Evolutionary conservation across 768 basidiomycete species (phyloP).

Genomic region (Thelephora ganbajun): DNA sequence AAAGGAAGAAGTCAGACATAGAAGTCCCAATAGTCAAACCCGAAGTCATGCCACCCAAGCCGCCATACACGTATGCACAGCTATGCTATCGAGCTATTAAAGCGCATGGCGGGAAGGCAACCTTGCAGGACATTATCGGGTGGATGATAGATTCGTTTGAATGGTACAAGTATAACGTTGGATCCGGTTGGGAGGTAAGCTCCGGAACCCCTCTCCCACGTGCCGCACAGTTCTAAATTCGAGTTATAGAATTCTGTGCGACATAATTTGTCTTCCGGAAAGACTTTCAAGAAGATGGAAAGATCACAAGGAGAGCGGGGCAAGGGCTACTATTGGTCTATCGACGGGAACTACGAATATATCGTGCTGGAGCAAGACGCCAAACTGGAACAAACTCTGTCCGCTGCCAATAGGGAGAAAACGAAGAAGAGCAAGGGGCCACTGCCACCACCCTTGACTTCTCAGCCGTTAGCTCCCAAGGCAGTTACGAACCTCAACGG

Average conservation of each 20-base stretch:
- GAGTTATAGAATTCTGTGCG: slow-evolving; percentile 64
- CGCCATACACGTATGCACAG: slow-evolving; percentile 81
- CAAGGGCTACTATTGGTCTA: slow-evolving; percentile 89
- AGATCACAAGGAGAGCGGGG: slow-evolving; percentile 73
- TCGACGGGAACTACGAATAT: slow-evolving; percentile 63
- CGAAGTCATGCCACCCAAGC: slow-evolving; percentile 78
- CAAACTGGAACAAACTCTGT: slow-evolving; percentile 28
- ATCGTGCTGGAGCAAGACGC: slow-evolving; percentile 59
- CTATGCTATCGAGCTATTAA: slow-evolving; percentile 85
- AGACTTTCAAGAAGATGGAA: slow-evolving; percentile 85
- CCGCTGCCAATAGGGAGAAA: slow-evolving; percentile 19
- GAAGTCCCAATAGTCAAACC: slow-evolving; percentile 34
- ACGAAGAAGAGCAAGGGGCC: slow-evolving; percentile 51
- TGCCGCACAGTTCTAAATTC: background rate
- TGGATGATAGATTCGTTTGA: slow-evolving; percentile 87
- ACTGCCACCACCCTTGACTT: slow-evolving; percentile 57
- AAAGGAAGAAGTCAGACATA: slow-evolving; percentile 51
- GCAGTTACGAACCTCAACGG: background rate
- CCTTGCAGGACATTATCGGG: slow-evolving; percentile 78
- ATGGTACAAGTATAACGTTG: slow-evolving; percentile 80
- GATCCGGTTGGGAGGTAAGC: slow-evolving; percentile 81
- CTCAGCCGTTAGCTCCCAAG: slow-evolving; percentile 43
- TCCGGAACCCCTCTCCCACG: slow-evolving; percentile 2
- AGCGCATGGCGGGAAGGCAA: slow-evolving; percentile 71
- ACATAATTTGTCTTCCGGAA: slow-evolving; percentile 86